phyloP scores from a whole-genome alignment of 768 basidiomycete genomes.

The Kwoniella sp. region DNA sequence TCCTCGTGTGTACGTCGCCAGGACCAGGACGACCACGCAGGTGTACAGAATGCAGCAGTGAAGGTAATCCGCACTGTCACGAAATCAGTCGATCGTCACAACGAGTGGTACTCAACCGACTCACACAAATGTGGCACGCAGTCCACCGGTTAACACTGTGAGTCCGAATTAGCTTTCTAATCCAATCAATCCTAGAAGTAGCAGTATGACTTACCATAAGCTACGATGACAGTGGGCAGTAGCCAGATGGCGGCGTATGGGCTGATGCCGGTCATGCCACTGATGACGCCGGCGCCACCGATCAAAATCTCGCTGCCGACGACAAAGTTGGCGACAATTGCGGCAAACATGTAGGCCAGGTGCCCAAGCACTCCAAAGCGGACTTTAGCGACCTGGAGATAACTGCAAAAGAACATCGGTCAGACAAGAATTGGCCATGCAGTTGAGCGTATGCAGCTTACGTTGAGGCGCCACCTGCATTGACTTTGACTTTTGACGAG shows the following conservation, averaged over 20 bases:
- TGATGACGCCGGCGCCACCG: constrained; percentile 25
- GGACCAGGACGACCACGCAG: constrained; percentile 13
- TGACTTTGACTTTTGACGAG: constrained; percentile 22
- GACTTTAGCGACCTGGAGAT: constrained; percentile 23
- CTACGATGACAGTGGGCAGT: constrained; percentile 20
- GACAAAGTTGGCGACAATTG: constrained; percentile 23
- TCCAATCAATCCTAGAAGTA: not conserved
- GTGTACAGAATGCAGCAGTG: constrained; percentile 17
- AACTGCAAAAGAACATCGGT: constrained; percentile 8
- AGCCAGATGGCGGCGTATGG: constrained; percentile 21
- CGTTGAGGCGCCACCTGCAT: constrained; percentile 20
- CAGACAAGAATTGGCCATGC: not conserved
- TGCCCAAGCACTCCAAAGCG: constrained; percentile 21
- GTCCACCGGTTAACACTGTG: constrained; percentile 12
- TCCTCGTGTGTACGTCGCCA: constrained; percentile 14
- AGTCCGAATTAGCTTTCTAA: not conserved
- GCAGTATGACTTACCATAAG: constrained; percentile 14
- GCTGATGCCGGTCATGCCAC: constrained; percentile 25
- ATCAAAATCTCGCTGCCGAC: constrained; percentile 25
- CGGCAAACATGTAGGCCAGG: constrained; percentile 26
- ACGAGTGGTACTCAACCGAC: not conserved
- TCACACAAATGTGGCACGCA: constrained; percentile 16
- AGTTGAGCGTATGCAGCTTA: not conserved
- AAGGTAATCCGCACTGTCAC: constrained; percentile 10
- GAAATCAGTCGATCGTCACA: too few relatives aligned